These are phyloP conservation scores for Penicillium tannophilum DNA, from an alignment of 495 filamentous ascomycete species.

Conservation along the genomic window DNA sequence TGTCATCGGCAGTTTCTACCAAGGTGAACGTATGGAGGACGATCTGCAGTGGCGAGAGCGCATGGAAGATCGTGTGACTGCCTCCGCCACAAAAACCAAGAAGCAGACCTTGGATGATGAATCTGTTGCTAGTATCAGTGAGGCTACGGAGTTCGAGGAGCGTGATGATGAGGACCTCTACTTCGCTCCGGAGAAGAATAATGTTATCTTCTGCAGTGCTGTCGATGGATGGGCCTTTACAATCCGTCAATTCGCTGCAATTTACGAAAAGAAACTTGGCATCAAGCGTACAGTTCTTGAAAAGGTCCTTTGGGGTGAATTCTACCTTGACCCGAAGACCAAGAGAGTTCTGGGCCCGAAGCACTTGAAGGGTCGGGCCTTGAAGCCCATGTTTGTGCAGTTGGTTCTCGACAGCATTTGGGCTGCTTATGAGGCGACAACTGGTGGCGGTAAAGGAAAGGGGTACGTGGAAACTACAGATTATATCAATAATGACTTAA, in stretches of 20 bases:
- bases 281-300: slow-evolving; percentile 90
- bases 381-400: slow-evolving; percentile 99
- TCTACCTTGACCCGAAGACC: slow-evolving; percentile 95
- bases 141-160: slow-evolving; percentile 73
- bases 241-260: slow-evolving; percentile 84
- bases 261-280: slow-evolving; percentile 96
- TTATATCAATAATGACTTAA: neutral
- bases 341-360: slow-evolving; percentile 88
- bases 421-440: slow-evolving; percentile 94
- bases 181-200: slow-evolving; percentile 97
- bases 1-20: slow-evolving; percentile 95
- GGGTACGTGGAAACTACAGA: slow-evolving; percentile 54
- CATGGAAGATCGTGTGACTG: slow-evolving; percentile 80
- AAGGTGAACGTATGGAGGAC: slow-evolving; percentile 98
- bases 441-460: slow-evolving; percentile 76
- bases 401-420: slow-evolving; percentile 94
- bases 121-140: slow-evolving; percentile 37
- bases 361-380: slow-evolving; percentile 84
- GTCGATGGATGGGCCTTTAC: slow-evolving; percentile 99
- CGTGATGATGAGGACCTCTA: slow-evolving; percentile 97
- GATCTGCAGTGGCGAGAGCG: slow-evolving; percentile 94
- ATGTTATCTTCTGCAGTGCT: slow-evolving; percentile 97
- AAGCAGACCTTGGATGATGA: slow-evolving; percentile 54
- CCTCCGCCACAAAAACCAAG: slow-evolving; percentile 44
- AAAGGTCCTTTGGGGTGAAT: slow-evolving; percentile 96